phyloP scores from a whole-genome alignment of 2,329 filamentous ascomycete genomes.

The Colletotrichum caudatum region DNA sequence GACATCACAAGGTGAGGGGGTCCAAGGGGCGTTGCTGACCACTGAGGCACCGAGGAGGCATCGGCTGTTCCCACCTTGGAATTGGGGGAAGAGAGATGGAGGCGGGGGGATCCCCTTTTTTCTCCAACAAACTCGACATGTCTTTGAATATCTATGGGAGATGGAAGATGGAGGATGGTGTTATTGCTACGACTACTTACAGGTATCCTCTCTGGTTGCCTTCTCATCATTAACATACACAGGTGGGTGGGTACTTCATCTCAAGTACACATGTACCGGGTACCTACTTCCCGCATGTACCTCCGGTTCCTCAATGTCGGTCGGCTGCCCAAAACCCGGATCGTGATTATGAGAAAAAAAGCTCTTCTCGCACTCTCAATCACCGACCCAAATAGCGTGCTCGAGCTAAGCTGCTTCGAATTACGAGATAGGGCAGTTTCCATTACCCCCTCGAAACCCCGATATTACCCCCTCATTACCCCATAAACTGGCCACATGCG shows the following conservation, averaged over 20 bases:
- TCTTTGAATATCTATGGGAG: not conserved
- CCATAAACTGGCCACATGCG: slow-evolving; percentile 41
- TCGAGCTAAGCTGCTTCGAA: slow-evolving; percentile 35
- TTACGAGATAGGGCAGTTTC: slow-evolving; percentile 40
- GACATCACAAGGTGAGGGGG: not conserved
- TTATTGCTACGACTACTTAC: not conserved
- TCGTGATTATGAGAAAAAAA: slow-evolving; percentile 29
- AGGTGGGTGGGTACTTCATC: not conserved
- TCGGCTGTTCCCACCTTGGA: slow-evolving; percentile 9
- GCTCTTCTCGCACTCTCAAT: not conserved
- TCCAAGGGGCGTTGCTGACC: not conserved
- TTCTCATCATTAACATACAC: no score
- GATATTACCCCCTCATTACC: slow-evolving; percentile 41
- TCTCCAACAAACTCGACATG: slow-evolving; percentile 14
- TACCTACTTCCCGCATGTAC: slow-evolving; percentile 5
- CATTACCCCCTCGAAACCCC: slow-evolving; percentile 41
- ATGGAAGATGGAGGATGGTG: not conserved
- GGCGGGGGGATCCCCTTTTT: slow-evolving; percentile 27
- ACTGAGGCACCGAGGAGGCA: slow-evolving; percentile 4
- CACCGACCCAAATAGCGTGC: slow-evolving; percentile 35
- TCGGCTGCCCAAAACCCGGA: slow-evolving; percentile 1
- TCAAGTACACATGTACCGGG: slow-evolving; percentile 10
- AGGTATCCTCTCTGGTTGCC: not conserved
- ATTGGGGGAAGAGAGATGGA: slow-evolving; percentile 1
- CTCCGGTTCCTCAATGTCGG: not conserved